A percentile compares a stretch with the other conserved stretches of the same genome.
Conservation (phyloP, 2,329 filamentous ascomycete genomes). For the Ceratocystis diversiconidia region DNA sequence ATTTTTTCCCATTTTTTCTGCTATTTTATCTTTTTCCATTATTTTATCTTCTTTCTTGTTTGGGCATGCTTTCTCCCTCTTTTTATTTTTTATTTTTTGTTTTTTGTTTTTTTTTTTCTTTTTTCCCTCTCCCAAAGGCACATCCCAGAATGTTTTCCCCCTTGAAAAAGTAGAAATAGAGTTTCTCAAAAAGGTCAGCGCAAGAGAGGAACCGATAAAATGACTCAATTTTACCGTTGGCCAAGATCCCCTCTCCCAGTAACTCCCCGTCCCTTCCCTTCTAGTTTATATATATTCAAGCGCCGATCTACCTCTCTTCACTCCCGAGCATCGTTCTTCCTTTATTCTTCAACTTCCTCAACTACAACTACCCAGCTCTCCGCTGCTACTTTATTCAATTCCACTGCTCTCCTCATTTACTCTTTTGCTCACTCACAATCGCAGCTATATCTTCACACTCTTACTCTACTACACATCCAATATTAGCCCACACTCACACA, state of each 20-base stretch:
- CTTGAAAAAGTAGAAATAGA: neutral
- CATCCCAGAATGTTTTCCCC: neutral
- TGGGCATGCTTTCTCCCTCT: neutral
- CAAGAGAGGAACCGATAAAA: neutral
- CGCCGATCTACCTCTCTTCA: neutral
- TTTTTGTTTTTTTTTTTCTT: neutral
- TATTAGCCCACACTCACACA: neutral
- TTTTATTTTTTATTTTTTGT: neutral
- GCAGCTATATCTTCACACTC: neutral
- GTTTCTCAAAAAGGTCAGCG: neutral
- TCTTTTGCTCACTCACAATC: neutral
- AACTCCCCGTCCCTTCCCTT: neutral
- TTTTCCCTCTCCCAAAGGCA: neutral
- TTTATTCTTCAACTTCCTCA: neutral
- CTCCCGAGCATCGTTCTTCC: neutral
- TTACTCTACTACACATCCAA: neutral
- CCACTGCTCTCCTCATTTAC: neutral
- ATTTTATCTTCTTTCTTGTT: neutral
- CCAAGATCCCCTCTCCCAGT: neutral
- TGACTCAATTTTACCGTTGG: neutral
- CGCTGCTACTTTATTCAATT: neutral
- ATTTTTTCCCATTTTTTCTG: no score
- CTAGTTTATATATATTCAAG: neutral
- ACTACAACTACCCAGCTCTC: neutral
- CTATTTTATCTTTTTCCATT: no score